Percentiles rank a stretch among this genome's conserved stretches.
These are phyloP conservation scores for Claviceps digitariae DNA, from an alignment of 2,329 filamentous ascomycete species.

Conservation along the genomic window DNA sequence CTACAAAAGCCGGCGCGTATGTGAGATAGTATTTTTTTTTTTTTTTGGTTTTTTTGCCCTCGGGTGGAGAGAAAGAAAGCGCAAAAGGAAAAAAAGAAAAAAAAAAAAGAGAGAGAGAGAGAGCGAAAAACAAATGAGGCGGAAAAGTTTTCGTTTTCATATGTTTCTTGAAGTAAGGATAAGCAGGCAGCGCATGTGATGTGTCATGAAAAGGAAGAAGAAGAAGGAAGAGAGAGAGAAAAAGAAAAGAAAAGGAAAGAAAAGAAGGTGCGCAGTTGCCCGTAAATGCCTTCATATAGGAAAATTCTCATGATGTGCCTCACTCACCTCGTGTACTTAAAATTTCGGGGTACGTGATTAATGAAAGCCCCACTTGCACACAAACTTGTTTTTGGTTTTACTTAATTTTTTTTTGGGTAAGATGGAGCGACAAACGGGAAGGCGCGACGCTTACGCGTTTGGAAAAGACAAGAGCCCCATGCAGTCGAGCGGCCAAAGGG, in stretches of 20 bases:
- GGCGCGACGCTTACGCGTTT: not conserved
- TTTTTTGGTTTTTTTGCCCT: too few species aligned
- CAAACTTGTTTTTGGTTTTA: not conserved
- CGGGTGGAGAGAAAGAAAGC: too few species aligned
- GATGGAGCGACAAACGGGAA: not conserved
- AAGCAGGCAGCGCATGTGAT: too few species aligned
- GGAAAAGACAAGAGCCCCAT: not conserved
- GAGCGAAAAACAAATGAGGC: not conserved
- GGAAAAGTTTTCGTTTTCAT: too few species aligned
- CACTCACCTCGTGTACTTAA: not conserved
- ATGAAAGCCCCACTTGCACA: not conserved
- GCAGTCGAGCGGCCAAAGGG: not conserved
- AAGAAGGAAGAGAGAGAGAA: too few species aligned
- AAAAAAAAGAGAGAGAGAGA: too few species aligned
- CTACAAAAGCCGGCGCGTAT: not conserved
- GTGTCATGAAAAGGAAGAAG: not conserved
- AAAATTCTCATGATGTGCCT: not conserved
- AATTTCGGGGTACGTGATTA: not conserved
- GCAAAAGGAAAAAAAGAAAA: not conserved
- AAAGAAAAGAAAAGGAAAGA: not conserved
- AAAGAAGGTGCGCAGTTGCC: not conserved
- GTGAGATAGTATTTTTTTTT: too few species aligned
- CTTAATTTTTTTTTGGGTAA: not conserved
- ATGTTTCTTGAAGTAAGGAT: too few species aligned
- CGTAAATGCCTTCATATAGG: not conserved